phyloP scores from a whole-genome alignment of 148 eudicot species.

The Talinum fruticosum region DNA sequence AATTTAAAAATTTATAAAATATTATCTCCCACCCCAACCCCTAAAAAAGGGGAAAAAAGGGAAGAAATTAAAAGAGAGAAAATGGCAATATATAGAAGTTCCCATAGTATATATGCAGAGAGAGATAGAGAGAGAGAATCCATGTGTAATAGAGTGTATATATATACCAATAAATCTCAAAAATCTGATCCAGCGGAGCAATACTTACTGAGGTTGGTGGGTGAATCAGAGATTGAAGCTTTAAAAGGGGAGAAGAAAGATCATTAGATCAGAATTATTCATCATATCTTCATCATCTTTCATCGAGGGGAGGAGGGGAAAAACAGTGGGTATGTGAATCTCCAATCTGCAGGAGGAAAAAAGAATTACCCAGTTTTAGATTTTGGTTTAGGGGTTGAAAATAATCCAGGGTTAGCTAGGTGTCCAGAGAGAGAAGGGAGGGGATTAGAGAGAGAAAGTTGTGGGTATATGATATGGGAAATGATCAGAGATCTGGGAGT shows the following conservation, averaged over 20 bases:
- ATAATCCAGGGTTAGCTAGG: not conserved
- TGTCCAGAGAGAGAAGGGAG: not conserved
- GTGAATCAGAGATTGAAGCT: slow-evolving; percentile 4
- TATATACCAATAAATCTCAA: slow-evolving; percentile 28
- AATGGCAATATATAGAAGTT: slow-evolving; percentile 12
- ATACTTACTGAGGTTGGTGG: slow-evolving; percentile 12
- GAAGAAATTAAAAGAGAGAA: not conserved
- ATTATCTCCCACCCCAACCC: not conserved
- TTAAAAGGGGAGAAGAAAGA: slow-evolving; percentile 12
- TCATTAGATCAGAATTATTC: not conserved
- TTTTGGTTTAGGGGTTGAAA: not conserved
- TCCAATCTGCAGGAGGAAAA: too few relatives aligned
- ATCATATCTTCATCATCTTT: not conserved
- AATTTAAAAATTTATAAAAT: too few relatives aligned
- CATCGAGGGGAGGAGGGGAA: too few relatives aligned
- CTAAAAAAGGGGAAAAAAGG: not conserved
- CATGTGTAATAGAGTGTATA: slow-evolving; percentile 6
- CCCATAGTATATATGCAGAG: not conserved
- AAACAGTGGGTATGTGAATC: too few relatives aligned
- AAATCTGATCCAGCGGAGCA: slow-evolving; percentile 33
- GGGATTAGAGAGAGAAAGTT: not conserved
- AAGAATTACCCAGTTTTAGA: not conserved
- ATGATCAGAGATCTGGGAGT: slow-evolving; percentile 5
- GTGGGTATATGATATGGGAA: too few relatives aligned
- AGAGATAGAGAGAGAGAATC: slow-evolving; percentile 11